Base-by-base conservation (phyloP, 1,284 basidiomycete species). In the Hortiboletus rubellus region DNA sequence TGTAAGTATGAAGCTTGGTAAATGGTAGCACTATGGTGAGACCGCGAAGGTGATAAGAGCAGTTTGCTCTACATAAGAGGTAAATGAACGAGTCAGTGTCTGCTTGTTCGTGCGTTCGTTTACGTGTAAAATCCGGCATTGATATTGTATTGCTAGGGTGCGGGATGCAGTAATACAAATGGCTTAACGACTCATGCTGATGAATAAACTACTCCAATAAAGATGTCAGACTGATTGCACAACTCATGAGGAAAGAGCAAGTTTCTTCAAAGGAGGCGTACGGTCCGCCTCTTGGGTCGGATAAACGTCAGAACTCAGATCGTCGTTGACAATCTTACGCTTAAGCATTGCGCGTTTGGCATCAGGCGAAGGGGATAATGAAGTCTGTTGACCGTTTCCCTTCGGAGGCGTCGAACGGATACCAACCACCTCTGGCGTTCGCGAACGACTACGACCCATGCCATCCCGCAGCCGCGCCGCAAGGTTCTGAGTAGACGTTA, bases 401-500 rank as follows among this genome's bases (percentile, higher is more conserved):
- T 68, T 74, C n/a, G 79, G 68, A 38, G 87, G 84, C 52, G 85
- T 83, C 48, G 75, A 67, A 58, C 72, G 71, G 18, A 64, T 60
- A 52, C 69, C 65, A 52, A 60, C 56, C 8, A 63, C 76, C 68
- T 91, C 89, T 69, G 89, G 89, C 17, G 89, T 91, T 64, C 77
- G 79, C 62, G 86, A 86, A 61, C 89, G 85, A 77, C 88, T 90
- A 60, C 81, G 78, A 66, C 78, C 77, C 45, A 77, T 72, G 65
- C 85, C 85, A 74, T 75, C 82, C 60, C 85, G 84, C 63, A 92
- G 69, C 48, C 87, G 82, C 9, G 82, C 80, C 44, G 83, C 89
- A 50, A 91, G 73, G 65, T 72, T 85, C 64, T 79, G 83, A 54
- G 83, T 82, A 53, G 85, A 84, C 40, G 74, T 74, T 48, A 82